Evolutionary conservation across 2,329 filamentous ascomycete species (phyloP).

Genomic region (Epichloe brachyelytri): DNA sequence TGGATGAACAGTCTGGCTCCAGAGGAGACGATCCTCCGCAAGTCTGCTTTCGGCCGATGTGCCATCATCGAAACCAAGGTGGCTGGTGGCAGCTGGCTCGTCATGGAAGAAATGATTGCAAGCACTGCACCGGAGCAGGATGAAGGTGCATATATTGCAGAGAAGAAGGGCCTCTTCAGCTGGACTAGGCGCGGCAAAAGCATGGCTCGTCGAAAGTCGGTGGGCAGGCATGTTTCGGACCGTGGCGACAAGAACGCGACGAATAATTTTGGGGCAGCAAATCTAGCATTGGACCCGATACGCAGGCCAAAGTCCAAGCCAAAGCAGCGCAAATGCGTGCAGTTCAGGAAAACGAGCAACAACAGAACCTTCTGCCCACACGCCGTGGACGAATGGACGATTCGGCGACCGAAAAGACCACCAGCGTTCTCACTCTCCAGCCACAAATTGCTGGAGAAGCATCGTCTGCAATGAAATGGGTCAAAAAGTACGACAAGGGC

Average conservation of each 20-base stretch:
- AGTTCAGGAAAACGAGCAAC: constrained; percentile 48
- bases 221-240: constrained; percentile 45
- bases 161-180: constrained; percentile 91
- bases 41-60: constrained; percentile 87
- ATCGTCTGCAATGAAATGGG: constrained; percentile 93
- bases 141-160: constrained; percentile 77
- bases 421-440: constrained; percentile 80
- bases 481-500: constrained; percentile 86
- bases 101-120: constrained; percentile 93
- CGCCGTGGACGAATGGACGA: constrained; percentile 45
- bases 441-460: constrained; percentile 75
- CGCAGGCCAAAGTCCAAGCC: constrained; percentile 84
- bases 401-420: constrained; percentile 59
- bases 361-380: constrained; percentile 25
- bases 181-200: constrained; percentile 60
- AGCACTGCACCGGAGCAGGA: constrained; percentile 78
- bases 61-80: constrained; percentile 85
- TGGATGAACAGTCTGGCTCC: constrained; percentile 95
- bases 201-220: constrained; percentile 56
- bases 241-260: constrained; percentile 30
- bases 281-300: constrained; percentile 75
- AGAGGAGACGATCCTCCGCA: constrained; percentile 74
- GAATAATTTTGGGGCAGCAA: constrained; percentile 48
- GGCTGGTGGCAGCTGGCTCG: constrained; percentile 69
- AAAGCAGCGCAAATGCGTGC: constrained; percentile 75